phyloP scores from a whole-genome alignment of 805 yeast species.

The Barnettozyma sp. region DNA sequence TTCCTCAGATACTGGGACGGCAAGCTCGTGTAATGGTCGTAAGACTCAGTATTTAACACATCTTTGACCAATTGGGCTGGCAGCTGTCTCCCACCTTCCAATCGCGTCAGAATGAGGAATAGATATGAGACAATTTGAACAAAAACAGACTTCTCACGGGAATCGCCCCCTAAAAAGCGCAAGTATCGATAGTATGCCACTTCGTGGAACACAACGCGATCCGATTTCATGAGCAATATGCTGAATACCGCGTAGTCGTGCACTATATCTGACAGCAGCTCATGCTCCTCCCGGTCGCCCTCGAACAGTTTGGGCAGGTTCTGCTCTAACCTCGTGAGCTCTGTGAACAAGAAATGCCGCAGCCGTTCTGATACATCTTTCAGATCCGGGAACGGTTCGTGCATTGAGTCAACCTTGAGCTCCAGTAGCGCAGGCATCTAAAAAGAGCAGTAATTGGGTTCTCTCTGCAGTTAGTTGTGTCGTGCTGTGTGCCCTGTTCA shows the following conservation, averaged over 20 bases:
- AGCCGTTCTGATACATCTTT: not conserved
- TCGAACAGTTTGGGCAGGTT: not conserved
- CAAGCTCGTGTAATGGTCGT: not conserved
- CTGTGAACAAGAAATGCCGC: not conserved
- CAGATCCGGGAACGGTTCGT: not conserved
- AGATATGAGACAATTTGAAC: not conserved
- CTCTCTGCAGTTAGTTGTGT: no score
- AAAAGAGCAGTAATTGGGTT: no score
- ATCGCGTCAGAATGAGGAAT: not conserved
- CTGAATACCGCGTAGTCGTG: not conserved
- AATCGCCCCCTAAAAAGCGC: not conserved
- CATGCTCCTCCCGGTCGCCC: not conserved
- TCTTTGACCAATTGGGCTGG: not conserved
- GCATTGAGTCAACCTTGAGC: not conserved
- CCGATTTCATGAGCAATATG: not conserved
- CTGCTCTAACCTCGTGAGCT: constrained; percentile 1
- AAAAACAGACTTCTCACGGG: not conserved
- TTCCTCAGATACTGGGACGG: constrained; percentile 1
- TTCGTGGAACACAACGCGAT: not conserved
- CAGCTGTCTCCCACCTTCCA: not conserved
- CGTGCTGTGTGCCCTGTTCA: no score
- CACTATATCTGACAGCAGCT: not conserved
- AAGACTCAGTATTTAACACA: not conserved
- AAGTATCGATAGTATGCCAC: not conserved
- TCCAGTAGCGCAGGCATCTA: no score